Evolutionary conservation across 2,329 filamentous ascomycete genomes (phyloP), one percentile per base, ranked within the genome.

Genomic region (Cladosporium sp.): DNA sequence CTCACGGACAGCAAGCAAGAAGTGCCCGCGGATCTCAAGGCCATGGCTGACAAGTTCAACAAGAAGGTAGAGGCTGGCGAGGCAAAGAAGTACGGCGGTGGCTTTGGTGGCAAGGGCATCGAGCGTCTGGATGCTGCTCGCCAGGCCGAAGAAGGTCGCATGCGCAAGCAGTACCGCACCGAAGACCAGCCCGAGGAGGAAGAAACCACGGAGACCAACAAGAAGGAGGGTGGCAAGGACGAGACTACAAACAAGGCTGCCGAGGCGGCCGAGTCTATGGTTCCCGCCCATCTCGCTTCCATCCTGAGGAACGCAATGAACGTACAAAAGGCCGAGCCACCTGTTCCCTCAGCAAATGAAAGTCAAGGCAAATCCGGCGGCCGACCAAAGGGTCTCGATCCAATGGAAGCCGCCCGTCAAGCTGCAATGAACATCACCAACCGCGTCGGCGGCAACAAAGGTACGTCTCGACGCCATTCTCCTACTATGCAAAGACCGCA

Each of bases 61-160:
- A 91, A 96, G 71, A 97, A 97, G 79, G 91, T 97, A 73, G 96
- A 96, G 79, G 86, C 89, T 8, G 95, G 94, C 58, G 95, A 96
- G 76, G 93, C 92, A 72, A 97, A 96, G 78, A 90, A 92, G 69
- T 83, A 79, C 64, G 89, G 88, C 26, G 92, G 90, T 66, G 95
- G 95, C 2, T 99, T 99, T 72, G 94, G 94, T 72, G 95, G 95
- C 65, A 97, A 97, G 76, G 95, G 95, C 66, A 84, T 99, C 37
- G 95, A 98, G 76, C 89, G 89, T 56, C 88, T 98, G 50, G 94
- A 98, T 78, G 90, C 93, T 73, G 92, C 96, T 72, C 91, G 94
- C 75, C 93, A 97, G 75, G 89, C 91, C 7, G 91, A 93, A 52
- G 91, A 93, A 70, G 87, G 91, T 73, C 89, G 92, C 66, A 92